Conservation (phyloP, 2,329 filamentous ascomycete genomes). For the Trichoderma sp. region DNA sequence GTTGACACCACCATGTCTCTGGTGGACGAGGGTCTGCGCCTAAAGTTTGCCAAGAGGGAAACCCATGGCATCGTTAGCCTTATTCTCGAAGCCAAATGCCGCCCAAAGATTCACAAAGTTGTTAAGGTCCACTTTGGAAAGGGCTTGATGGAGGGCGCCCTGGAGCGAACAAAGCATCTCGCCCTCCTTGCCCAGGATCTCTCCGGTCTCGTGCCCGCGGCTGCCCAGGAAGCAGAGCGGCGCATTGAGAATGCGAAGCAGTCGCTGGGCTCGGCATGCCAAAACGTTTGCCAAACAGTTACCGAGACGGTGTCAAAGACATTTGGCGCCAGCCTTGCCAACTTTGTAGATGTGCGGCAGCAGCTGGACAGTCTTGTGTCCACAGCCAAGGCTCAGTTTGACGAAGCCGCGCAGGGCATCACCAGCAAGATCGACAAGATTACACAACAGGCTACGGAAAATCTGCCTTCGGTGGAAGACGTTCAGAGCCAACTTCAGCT, state of each 20-base stretch:
- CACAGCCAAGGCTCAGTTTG: slow-evolving; percentile 22
- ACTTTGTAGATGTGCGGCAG: slow-evolving; percentile 25
- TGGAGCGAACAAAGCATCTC: slow-evolving; percentile 44
- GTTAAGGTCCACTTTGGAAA: slow-evolving; percentile 59
- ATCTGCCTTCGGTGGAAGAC: slow-evolving; percentile 25
- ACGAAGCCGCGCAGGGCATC: slow-evolving; percentile 22
- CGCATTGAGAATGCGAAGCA: slow-evolving; percentile 35
- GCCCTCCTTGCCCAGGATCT: slow-evolving; percentile 43
- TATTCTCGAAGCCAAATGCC: slow-evolving; percentile 55
- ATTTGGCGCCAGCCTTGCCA: slow-evolving; percentile 24
- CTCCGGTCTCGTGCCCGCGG: slow-evolving; percentile 39
- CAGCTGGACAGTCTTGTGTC: slow-evolving; percentile 25
- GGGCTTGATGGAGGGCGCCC: slow-evolving; percentile 42
- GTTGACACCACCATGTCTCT: slow-evolving; percentile 49
- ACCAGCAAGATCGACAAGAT: slow-evolving; percentile 22
- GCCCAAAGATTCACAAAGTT: slow-evolving; percentile 59
- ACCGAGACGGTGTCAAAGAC: slow-evolving; percentile 30
- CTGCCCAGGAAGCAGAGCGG: slow-evolving; percentile 39
- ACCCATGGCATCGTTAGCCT: slow-evolving; percentile 57
- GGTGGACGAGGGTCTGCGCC: slow-evolving; percentile 49
- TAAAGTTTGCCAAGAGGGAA: slow-evolving; percentile 52
- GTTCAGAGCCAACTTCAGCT: slow-evolving; percentile 43
- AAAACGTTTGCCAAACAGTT: slow-evolving; percentile 26
- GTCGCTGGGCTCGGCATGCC: slow-evolving; percentile 32
- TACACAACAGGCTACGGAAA: slow-evolving; percentile 23